Percentiles rank a stretch among this genome's conserved stretches.
Conservation (phyloP, 139 green algal species). For the Protoeuglena noctilucae region DNA sequence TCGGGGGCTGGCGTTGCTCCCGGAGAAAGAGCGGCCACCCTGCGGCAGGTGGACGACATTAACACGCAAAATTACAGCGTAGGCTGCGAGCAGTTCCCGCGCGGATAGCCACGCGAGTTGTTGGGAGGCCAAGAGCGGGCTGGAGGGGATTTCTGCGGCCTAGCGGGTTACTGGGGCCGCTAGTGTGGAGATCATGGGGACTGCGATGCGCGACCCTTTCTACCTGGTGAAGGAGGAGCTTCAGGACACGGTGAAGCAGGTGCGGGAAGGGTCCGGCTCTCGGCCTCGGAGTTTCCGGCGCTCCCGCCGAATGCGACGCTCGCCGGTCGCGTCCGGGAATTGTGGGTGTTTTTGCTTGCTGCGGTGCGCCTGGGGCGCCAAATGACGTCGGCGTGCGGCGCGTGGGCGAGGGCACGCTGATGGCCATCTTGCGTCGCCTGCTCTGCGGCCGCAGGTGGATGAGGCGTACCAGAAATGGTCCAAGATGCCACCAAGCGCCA, state of each 20-base stretch:
- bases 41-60: no score
- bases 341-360: neutral
- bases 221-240: constrained; percentile 29
- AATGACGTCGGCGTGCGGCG: neutral
- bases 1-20: no score
- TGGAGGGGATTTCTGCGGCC: no score
- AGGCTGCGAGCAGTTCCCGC: no score
- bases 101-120: no score
- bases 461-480: neutral
- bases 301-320: neutral
- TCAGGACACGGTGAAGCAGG: constrained; percentile 25
- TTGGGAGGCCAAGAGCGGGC: no score
- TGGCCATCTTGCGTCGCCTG: neutral
- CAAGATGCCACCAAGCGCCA: neutral
- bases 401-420: neutral
- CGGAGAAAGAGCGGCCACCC: no score
- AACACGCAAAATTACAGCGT: no score
- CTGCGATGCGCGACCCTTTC: constrained; percentile 18
- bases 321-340: neutral
- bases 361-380: neutral
- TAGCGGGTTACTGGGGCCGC: no score
- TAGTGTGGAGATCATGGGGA: no score
- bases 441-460: neutral
- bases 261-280: no score
- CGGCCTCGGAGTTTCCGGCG: neutral